Evolutionary conservation across 2,329 filamentous ascomycete genomes (phyloP).

Genomic region (Capronia americana): DNA sequence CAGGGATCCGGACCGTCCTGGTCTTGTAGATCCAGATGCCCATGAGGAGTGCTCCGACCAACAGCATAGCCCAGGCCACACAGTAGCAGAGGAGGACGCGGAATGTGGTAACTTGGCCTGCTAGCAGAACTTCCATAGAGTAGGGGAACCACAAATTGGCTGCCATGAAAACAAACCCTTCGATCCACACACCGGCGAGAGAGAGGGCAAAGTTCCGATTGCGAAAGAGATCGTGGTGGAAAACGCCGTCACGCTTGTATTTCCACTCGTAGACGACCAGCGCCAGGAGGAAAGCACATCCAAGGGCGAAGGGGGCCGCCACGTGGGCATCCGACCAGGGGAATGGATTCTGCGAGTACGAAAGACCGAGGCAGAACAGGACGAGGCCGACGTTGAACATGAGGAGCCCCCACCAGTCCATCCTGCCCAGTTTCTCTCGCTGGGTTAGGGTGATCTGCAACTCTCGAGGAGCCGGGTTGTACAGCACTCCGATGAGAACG

Average conservation of each 20-base stretch:
- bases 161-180: not conserved
- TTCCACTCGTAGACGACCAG: conserved; percentile 63
- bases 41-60: conserved; percentile 7
- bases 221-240: conserved; percentile 60
- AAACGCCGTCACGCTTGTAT: conserved; percentile 57
- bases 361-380: conserved; percentile 62
- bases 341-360: conserved; percentile 55
- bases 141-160: conserved; percentile 1
- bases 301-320: conserved; percentile 57
- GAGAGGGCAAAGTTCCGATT: conserved; percentile 65
- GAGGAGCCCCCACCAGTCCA: conserved; percentile 27
- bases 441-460: conserved; percentile 15
- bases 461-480: conserved; percentile 21
- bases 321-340: conserved; percentile 62
- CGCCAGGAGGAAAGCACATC: conserved; percentile 48
- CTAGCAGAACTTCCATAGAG: conserved; percentile 2
- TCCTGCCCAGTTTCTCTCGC: conserved; percentile 13
- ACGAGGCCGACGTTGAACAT: conserved; percentile 20
- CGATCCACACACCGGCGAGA: conserved; percentile 44
- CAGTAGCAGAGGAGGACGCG: conserved; percentile 39
- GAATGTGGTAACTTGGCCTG: conserved; percentile 38
- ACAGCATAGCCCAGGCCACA: conserved; percentile 10
- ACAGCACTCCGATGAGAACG: conserved; percentile 13
- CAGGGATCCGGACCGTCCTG: conserved; percentile 8
- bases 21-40: conserved; percentile 18